A percentile compares a stretch with the other conserved stretches of the same genome.
These are phyloP conservation scores for Globisporangium radiosum DNA, from an alignment of 352 stramenopile genomes.

Conservation along the genomic window DNA sequence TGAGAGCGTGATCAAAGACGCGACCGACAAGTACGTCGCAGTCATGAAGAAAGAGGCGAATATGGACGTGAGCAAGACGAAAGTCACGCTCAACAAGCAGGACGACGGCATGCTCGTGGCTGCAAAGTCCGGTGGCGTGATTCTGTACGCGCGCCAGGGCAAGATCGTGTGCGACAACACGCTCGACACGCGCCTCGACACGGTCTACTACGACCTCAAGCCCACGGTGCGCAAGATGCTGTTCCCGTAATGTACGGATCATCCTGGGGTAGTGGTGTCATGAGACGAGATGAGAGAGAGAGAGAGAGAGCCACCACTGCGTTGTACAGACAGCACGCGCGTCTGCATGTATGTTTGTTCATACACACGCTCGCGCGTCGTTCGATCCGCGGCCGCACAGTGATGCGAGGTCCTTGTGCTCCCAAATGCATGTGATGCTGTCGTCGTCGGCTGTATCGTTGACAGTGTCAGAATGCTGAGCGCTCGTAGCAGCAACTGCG, in stretches of 20 bases:
- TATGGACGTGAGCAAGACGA: constrained; percentile 86
- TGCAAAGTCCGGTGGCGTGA: constrained; percentile 72
- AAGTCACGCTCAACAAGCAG: constrained; percentile 88
- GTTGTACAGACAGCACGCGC: not conserved
- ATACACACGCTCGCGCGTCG: not conserved
- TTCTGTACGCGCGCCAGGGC: constrained; percentile 86
- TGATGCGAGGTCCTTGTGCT: constrained; percentile 7
- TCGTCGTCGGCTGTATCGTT: not conserved
- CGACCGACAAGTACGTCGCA: constrained; percentile 76
- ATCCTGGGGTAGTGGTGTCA: constrained; percentile 8
- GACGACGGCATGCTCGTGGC: constrained; percentile 80
- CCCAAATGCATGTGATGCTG: not conserved
- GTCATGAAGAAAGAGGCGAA: constrained; percentile 89
- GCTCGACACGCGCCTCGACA: constrained; percentile 86
- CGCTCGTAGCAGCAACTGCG: not conserved
- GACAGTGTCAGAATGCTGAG: too few species aligned
- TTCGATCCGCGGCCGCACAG: not conserved
- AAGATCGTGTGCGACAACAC: constrained; percentile 99
- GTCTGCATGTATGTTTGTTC: not conserved
- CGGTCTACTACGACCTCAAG: constrained; percentile 83
- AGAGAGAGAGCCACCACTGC: too few species aligned
- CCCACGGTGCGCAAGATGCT: constrained; percentile 72
- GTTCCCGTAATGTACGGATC: constrained; percentile 27
- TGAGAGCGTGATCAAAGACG: constrained; percentile 83
- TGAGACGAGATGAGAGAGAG: constrained; percentile 14